Percentiles rank a stretch among this genome's conserved stretches.
Evolutionary conservation across 352 stramenopile genomes (phyloP).

Genomic region (Phytophthora macrochlamydospora): DNA sequence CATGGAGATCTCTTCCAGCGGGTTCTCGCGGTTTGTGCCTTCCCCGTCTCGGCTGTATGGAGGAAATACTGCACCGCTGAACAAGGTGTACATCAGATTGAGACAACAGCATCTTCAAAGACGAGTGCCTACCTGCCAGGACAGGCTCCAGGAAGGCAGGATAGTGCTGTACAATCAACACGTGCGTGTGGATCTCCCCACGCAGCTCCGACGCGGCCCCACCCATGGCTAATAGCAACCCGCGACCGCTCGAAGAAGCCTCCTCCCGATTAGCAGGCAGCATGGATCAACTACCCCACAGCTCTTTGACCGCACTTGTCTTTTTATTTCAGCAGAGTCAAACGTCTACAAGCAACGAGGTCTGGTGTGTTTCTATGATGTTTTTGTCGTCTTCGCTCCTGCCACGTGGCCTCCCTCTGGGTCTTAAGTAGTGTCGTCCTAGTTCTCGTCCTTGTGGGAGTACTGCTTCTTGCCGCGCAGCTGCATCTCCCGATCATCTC

Average conservation of each 20-base stretch:
- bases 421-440: not conserved
- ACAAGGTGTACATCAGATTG: too few relatives aligned
- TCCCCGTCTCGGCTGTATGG: constrained; percentile 65
- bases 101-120: not conserved
- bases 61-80: constrained; percentile 70
- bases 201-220: constrained; percentile 72
- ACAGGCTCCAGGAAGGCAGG: constrained; percentile 63
- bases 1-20: constrained; percentile 55
- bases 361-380: constrained; percentile 21
- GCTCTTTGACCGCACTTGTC: too few relatives aligned
- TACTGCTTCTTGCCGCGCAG: constrained; percentile 90
- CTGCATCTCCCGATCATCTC: constrained; percentile 91
- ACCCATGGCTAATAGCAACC: constrained; percentile 41
- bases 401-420: too few relatives aligned
- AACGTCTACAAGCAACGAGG: not conserved
- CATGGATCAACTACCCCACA: not conserved
- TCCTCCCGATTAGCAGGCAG: not conserved
- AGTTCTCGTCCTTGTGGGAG: constrained; percentile 62
- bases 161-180: constrained; percentile 64
- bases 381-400: constrained; percentile 3
- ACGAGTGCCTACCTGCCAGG: constrained; percentile 36
- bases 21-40: constrained; percentile 53
- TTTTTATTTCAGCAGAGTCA: too few relatives aligned
- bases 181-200: constrained; percentile 67
- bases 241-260: constrained; percentile 22